These are phyloP conservation scores for Arthrinium phaeospermum DNA, from an alignment of 2,329 filamentous ascomycete genomes.

Conservation along the genomic window DNA sequence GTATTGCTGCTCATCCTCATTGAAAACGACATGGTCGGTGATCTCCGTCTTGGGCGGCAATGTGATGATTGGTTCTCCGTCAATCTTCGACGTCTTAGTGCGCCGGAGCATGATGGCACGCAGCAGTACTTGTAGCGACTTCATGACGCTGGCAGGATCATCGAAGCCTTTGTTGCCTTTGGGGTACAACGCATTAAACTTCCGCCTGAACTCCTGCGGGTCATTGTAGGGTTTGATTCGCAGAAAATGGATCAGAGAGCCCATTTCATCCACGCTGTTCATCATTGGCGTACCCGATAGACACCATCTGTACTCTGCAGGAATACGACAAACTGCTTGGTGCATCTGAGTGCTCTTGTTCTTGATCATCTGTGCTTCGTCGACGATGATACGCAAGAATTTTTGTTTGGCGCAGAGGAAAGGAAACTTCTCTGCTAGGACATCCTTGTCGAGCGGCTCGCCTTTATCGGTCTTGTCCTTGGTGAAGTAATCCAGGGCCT, in stretches of 20 bases:
- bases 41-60: conserved; percentile 70
- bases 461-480: conserved; percentile 51
- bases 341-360: conserved; percentile 70
- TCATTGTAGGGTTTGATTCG: conserved; percentile 76
- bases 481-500: conserved; percentile 61
- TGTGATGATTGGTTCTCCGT: conserved; percentile 77
- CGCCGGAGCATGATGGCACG: conserved; percentile 83
- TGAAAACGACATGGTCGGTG: conserved; percentile 68
- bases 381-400: conserved; percentile 76
- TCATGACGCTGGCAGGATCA: conserved; percentile 71
- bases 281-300: conserved; percentile 88
- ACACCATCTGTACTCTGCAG: conserved; percentile 70
- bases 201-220: conserved; percentile 63
- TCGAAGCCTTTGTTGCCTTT: conserved; percentile 35
- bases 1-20: conserved; percentile 66
- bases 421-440: conserved; percentile 50
- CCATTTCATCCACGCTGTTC: conserved; percentile 81
- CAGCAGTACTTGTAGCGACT: conserved; percentile 73
- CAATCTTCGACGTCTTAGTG: conserved; percentile 78
- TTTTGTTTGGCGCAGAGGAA: conserved; percentile 64
- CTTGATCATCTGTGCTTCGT: conserved; percentile 84
- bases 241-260: conserved; percentile 78
- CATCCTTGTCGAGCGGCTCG: conserved; percentile 44
- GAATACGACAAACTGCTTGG: conserved; percentile 62
- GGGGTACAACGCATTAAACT: conserved; percentile 45